phyloP scores from a whole-genome alignment of 2,329 filamentous ascomycete species.

The Botrytis elliptica region DNA sequence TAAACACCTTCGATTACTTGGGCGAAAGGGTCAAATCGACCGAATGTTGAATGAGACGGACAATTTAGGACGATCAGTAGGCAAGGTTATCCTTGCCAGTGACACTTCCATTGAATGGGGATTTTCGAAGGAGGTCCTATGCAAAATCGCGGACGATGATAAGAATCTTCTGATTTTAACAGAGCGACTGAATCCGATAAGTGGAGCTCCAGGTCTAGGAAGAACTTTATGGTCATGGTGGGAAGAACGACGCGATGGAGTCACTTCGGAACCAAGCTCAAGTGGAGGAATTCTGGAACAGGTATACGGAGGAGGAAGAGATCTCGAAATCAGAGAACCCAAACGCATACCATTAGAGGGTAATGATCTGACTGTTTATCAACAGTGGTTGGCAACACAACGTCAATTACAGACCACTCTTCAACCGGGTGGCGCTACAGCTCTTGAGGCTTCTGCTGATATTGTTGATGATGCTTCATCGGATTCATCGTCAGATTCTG shows the following conservation, averaged over 20 bases:
- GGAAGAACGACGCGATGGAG: conserved; percentile 64
- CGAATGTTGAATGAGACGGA: conserved; percentile 56
- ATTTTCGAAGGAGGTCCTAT: conserved; percentile 79
- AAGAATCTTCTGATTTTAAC: conserved; percentile 86
- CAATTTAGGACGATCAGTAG: conserved; percentile 45
- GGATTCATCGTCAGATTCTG: conserved; percentile 80
- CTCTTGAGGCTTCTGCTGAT: conserved; percentile 68
- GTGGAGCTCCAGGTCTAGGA: conserved; percentile 50
- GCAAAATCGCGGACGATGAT: conserved; percentile 69
- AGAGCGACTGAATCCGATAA: conserved; percentile 58
- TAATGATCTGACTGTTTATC: conserved; percentile 77
- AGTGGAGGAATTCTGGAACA: conserved; percentile 62
- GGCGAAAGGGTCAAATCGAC: conserved; percentile 77
- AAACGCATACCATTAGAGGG: conserved; percentile 67
- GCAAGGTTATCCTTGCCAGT: conserved; percentile 84
- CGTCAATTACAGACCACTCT: conserved; percentile 81
- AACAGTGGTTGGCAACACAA: conserved; percentile 88
- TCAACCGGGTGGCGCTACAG: conserved; percentile 65
- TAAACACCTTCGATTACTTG: conserved; percentile 77
- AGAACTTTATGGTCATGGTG: conserved; percentile 79
- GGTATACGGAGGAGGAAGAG: conserved; percentile 62
- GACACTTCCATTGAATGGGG: conserved; percentile 93
- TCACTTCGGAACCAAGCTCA: conserved; percentile 54
- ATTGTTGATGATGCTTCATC: conserved; percentile 81
- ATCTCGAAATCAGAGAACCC: conserved; percentile 60